Percentiles rank a stretch among this genome's conserved stretches.
Conservation (phyloP, 768 basidiomycete genomes). For the Serpula lacrymans region DNA sequence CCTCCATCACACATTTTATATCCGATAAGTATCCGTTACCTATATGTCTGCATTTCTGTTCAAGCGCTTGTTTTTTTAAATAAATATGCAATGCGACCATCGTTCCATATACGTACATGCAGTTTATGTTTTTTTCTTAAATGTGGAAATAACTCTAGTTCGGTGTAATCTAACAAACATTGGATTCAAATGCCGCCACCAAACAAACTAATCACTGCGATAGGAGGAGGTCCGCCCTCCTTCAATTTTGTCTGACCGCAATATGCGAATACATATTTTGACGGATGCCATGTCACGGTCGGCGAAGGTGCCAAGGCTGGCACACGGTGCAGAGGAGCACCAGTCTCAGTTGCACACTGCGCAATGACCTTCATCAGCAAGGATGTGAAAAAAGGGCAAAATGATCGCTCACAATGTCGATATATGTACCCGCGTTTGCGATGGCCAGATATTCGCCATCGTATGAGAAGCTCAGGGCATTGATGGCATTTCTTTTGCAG, state of each 20-base stretch:
- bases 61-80: no score
- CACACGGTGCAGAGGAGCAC: constrained; percentile 71
- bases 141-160: no score
- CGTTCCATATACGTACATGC: no score
- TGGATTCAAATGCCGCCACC: constrained; percentile 44
- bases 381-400: not conserved
- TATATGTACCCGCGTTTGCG: constrained; percentile 65
- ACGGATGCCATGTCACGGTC: constrained; percentile 80
- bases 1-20: no score
- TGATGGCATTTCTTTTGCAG: constrained; percentile 62
- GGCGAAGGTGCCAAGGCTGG: constrained; percentile 69
- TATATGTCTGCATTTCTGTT: no score
- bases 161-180: no score
- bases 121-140: no score
- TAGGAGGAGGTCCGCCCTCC: constrained; percentile 63
- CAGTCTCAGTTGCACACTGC: constrained; percentile 79
- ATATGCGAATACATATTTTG: constrained; percentile 76
- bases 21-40: no score
- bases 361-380: constrained; percentile 3
- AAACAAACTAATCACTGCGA: constrained; percentile 71
- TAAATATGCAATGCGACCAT: no score
- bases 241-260: constrained; percentile 71
- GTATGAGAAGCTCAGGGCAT: constrained; percentile 72
- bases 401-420: constrained; percentile 66
- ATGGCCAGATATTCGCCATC: constrained; percentile 84